phyloP scores from a whole-genome alignment of 768 basidiomycete genomes.

The Suillus weaverae region DNA sequence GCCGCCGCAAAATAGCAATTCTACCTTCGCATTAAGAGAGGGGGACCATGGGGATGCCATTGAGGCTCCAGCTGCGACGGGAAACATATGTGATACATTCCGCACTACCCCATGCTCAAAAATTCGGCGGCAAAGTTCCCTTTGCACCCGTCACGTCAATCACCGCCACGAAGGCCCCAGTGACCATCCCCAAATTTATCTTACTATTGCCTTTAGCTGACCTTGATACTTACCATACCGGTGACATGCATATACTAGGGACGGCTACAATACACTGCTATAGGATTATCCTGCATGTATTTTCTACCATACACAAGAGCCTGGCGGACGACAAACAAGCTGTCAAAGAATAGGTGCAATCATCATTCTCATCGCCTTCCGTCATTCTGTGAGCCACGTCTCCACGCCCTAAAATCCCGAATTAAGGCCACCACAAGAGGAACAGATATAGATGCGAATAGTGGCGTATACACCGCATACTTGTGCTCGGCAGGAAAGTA shows the following conservation, averaged over 20 bases:
- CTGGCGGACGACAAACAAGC: background rate
- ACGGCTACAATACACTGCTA: background rate
- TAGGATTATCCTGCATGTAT: background rate
- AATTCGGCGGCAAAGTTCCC: background rate
- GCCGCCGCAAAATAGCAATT: background rate
- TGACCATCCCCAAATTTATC: background rate
- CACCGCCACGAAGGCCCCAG: background rate
- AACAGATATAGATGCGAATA: constrained; percentile 89
- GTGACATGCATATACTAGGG: background rate
- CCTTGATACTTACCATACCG: background rate
- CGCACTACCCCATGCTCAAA: background rate
- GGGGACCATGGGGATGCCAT: background rate
- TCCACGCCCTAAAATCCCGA: constrained; percentile 72
- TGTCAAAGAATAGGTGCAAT: background rate
- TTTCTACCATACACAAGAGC: background rate
- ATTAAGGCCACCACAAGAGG: constrained; percentile 76
- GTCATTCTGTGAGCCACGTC: constrained; percentile 21
- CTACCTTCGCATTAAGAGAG: constrained; percentile 1
- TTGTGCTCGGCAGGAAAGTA: constrained; percentile 99
- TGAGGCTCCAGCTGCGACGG: background rate
- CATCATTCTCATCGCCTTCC: constrained; percentile 16
- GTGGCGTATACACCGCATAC: constrained; percentile 92
- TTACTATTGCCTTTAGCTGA: background rate
- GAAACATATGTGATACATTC: background rate
- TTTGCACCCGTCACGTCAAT: background rate